A percentile compares a stretch with the other conserved stretches of the same genome.
These are phyloP conservation scores for Daedalea quercina DNA, from an alignment of 768 basidiomycete species.

Conservation along the genomic window DNA sequence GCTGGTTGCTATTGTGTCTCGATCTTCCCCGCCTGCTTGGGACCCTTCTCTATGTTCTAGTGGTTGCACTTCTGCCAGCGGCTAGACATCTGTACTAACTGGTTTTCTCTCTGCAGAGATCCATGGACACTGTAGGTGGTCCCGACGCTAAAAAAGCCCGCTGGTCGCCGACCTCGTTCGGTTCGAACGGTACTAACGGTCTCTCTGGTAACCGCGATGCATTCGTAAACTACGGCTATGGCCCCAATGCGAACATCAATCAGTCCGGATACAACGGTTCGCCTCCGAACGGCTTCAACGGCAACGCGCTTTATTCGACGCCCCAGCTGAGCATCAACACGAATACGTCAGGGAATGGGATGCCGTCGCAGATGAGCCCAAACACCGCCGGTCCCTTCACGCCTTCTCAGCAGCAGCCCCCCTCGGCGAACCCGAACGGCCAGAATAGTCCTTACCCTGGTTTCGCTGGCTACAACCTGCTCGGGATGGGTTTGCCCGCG, in stretches of 20 bases:
- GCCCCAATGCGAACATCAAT: slow-evolving; percentile 57
- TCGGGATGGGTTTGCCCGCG: slow-evolving; percentile 77
- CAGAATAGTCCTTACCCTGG: slow-evolving; percentile 43
- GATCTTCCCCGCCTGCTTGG: too few relatives aligned
- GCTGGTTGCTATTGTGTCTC: too few relatives aligned
- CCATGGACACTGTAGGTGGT: slow-evolving; percentile 78
- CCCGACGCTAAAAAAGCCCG: slow-evolving; percentile 87
- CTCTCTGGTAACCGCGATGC: slow-evolving; percentile 49
- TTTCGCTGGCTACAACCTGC: slow-evolving; percentile 70
- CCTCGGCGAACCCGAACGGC: slow-evolving; percentile 31
- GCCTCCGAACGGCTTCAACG: slow-evolving; percentile 38
- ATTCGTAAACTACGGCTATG: slow-evolving; percentile 86
- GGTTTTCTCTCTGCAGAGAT: slow-evolving; percentile 44
- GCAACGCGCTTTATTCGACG: slow-evolving; percentile 66
- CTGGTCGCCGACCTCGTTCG: slow-evolving; percentile 68
- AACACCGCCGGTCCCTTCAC: slow-evolving; percentile 53
- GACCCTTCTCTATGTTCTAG: too few relatives aligned
- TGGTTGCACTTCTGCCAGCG: too few relatives aligned
- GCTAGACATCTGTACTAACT: not conserved
- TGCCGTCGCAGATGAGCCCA: slow-evolving; percentile 62
- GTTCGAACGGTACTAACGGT: slow-evolving; percentile 28
- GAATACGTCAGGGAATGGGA: slow-evolving; percentile 37
- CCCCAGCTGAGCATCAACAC: slow-evolving; percentile 68
- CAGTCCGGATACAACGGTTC: slow-evolving; percentile 49
- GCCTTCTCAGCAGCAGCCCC: slow-evolving; percentile 34